Percentiles rank a stretch among this genome's conserved stretches.
Evolutionary conservation across 306 rosid species (phyloP).

Genomic region (Spatholobus suberectus): DNA sequence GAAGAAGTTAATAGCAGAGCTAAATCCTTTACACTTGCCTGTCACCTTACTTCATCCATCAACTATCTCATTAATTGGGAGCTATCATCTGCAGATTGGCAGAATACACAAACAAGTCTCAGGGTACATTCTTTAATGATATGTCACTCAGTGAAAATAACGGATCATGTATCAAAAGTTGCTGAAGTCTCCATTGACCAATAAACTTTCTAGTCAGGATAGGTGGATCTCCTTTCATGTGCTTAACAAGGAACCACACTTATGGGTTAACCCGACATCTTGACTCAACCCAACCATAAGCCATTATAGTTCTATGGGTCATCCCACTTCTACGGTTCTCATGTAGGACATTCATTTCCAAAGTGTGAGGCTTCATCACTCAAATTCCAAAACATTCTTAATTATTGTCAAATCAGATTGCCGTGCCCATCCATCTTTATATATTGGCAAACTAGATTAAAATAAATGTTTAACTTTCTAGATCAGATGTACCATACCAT

Average conservation of each 20-base stretch:
- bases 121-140: not conserved
- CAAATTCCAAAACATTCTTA: not conserved
- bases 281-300: not conserved
- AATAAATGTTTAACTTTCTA: not conserved
- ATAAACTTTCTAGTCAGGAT: not conserved
- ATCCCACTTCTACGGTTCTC: not conserved
- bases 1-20: slow-evolving; percentile 6
- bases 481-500: slow-evolving; percentile 25
- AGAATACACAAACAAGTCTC: not conserved
- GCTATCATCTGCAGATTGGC: slow-evolving; percentile 10
- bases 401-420: slow-evolving; percentile 16
- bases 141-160: not conserved
- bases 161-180: not conserved
- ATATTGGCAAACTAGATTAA: slow-evolving; percentile 18
- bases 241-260: slow-evolving; percentile 9
- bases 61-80: not conserved
- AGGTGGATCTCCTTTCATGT: not conserved
- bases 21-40: not conserved
- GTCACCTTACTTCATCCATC: not conserved
- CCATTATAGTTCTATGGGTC: not conserved
- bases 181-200: slow-evolving; percentile 19
- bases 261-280: slow-evolving; percentile 4
- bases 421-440: not conserved
- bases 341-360: not conserved
- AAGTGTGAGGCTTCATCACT: not conserved